Evolutionary conservation across 208 protist genomes (phyloP).

Genomic region (Tritrichomonas foetus): DNA sequence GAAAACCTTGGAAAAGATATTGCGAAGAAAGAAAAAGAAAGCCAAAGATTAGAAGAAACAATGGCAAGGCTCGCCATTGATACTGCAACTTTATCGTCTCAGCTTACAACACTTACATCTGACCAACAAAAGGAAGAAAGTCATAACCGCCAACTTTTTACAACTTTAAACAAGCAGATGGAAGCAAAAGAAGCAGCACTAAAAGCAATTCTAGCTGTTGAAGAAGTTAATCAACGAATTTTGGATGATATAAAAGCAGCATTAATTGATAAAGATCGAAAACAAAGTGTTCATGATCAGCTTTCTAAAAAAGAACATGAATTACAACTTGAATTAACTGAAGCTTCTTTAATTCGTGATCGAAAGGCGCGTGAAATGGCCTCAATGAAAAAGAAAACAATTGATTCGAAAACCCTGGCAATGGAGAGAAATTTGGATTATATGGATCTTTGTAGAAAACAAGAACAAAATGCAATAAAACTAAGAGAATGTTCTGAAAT

Average conservation of each 20-base stretch:
- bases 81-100: not conserved
- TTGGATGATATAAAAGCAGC: not conserved
- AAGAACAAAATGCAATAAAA: not conserved
- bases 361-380: not conserved
- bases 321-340: not conserved
- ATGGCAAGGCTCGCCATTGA: not conserved
- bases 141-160: not conserved
- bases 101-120: not conserved
- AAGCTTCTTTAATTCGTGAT: not conserved
- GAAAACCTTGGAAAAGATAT: conserved; percentile 32
- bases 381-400: conserved; percentile 31
- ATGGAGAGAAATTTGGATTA: conserved; percentile 1
- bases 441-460: not conserved
- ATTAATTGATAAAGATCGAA: not conserved
- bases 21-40: conserved; percentile 34
- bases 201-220: not conserved
- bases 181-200: not conserved
- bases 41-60: not conserved
- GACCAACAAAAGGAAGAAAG: not conserved
- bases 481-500: not conserved
- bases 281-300: conserved; percentile 5
- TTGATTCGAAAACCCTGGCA: not conserved
- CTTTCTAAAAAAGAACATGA: conserved; percentile 6
- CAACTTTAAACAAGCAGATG: not conserved
- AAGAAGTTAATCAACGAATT: not conserved